Conservation (phyloP, 257 asterid genomes). For the Paraleonurus japonicus region DNA sequence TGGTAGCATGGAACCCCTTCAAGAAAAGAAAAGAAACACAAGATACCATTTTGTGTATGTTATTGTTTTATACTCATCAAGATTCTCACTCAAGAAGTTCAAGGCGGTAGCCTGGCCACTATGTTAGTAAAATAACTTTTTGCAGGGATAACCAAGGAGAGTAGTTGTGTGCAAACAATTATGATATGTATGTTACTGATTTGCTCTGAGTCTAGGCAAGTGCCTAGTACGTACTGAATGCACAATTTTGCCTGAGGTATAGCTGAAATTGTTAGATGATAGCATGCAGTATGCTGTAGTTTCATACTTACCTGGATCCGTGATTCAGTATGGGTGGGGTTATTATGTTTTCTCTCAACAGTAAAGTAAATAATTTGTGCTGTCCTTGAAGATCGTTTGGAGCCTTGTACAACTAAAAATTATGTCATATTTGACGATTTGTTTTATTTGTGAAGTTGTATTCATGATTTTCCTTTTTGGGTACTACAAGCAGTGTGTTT, state of each 20-base stretch:
- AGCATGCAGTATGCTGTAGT: background rate
- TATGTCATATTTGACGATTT: background rate
- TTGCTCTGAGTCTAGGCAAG: background rate
- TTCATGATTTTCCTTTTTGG: background rate
- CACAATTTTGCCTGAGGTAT: background rate
- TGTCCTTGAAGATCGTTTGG: slow-evolving; percentile 14
- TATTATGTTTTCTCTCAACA: background rate
- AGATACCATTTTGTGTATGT: no score
- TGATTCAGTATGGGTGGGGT: background rate
- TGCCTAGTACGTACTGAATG: background rate
- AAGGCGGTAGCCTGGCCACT: no score
- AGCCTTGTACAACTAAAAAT: background rate
- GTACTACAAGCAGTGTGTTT: slow-evolving; percentile 1
- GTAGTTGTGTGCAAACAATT: no score
- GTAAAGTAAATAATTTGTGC: background rate
- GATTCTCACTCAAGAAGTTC: no score
- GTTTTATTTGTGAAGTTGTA: slow-evolving; percentile 7
- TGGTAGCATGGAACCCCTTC: no score
- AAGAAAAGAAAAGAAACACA: no score
- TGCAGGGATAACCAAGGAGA: no score
- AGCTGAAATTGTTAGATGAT: background rate
- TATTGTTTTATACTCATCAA: no score
- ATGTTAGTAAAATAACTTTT: no score
- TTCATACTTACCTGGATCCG: background rate
- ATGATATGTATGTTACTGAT: no score